Conservation (phyloP, 257 asterid genomes). For the Osmanthus fragrans region DNA sequence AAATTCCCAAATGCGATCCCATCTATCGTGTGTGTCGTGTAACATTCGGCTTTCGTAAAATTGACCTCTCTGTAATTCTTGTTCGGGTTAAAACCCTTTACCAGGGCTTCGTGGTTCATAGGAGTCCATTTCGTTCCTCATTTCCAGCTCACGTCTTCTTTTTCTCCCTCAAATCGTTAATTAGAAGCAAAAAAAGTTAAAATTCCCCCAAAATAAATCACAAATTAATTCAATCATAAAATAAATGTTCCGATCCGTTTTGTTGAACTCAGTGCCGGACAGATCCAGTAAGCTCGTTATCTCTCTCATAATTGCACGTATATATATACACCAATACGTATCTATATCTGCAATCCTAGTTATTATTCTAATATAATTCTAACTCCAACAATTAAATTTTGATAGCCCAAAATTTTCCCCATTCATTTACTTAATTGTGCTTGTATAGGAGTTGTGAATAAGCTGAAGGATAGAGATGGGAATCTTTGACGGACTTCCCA, state of each 20-base stretch:
- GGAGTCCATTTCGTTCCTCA: not conserved
- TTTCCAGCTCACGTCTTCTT: conserved; percentile 23
- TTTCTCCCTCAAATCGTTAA: conserved; percentile 5
- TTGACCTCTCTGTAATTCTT: not conserved
- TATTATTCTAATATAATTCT: conserved; percentile 9
- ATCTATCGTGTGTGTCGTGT: no score
- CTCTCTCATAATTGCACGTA: not conserved
- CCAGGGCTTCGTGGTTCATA: not conserved
- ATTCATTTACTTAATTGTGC: not conserved
- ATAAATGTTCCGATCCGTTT: conserved; percentile 25
- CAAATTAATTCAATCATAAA: conserved; percentile 12
- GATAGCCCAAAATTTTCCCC: conserved; percentile 1
- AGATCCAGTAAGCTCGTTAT: conserved; percentile 35
- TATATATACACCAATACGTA: not conserved
- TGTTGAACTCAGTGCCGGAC: conserved; percentile 22
- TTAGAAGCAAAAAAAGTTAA: no score
- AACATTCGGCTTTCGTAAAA: no score
- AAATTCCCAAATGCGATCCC: no score
- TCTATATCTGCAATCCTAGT: not conserved
- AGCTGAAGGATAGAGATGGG: conserved; percentile 69
- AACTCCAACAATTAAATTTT: conserved; percentile 18
- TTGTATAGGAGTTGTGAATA: conserved; percentile 31
- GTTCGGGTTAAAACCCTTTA: no score
- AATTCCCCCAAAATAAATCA: not conserved
- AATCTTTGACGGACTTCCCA: conserved; percentile 84